phyloP scores from a whole-genome alignment of 2,329 filamentous ascomycete species.

The Byssoonygena ceratinophila region DNA sequence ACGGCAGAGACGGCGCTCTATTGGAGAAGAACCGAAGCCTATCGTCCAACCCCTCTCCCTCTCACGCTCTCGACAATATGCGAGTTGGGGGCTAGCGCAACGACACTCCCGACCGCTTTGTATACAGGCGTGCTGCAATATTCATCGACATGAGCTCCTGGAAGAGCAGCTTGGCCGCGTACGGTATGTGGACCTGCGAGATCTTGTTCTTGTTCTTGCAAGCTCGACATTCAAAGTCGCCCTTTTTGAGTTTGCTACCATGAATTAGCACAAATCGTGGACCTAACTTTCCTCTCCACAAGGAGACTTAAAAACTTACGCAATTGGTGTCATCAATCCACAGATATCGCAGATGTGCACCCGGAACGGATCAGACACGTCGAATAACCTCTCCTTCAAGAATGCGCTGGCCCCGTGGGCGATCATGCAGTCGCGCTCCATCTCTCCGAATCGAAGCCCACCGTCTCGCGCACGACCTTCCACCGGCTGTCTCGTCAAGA shows the following conservation, averaged over 20 bases:
- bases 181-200: conserved; percentile 93
- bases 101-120: conserved; percentile 46
- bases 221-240: conserved; percentile 89
- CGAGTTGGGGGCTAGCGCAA: conserved; percentile 25
- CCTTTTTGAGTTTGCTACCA: conserved; percentile 76
- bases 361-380: conserved; percentile 94
- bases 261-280: background rate
- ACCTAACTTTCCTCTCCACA: background rate
- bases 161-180: conserved; percentile 95
- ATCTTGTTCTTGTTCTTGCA: conserved; percentile 99
- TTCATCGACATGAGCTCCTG: conserved; percentile 98
- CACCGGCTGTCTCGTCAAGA: conserved; percentile 91
- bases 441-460: conserved; percentile 98
- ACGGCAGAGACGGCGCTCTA: background rate
- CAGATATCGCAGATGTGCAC: conserved; percentile 98
- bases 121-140: conserved; percentile 95
- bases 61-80: too few relatives aligned
- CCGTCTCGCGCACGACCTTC: conserved; percentile 97
- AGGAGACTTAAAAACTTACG: conserved; percentile 53
- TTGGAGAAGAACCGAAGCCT: too few relatives aligned
- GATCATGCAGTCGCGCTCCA: conserved; percentile 99
- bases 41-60: too few relatives aligned
- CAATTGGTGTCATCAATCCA: conserved; percentile 96
- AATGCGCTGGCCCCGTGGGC: conserved; percentile 96
- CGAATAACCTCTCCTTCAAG: conserved; percentile 92